These are phyloP conservation scores for Neophaeococcomyces mojaviensis DNA, from an alignment of 2,329 filamentous ascomycete species.

Conservation along the genomic window DNA sequence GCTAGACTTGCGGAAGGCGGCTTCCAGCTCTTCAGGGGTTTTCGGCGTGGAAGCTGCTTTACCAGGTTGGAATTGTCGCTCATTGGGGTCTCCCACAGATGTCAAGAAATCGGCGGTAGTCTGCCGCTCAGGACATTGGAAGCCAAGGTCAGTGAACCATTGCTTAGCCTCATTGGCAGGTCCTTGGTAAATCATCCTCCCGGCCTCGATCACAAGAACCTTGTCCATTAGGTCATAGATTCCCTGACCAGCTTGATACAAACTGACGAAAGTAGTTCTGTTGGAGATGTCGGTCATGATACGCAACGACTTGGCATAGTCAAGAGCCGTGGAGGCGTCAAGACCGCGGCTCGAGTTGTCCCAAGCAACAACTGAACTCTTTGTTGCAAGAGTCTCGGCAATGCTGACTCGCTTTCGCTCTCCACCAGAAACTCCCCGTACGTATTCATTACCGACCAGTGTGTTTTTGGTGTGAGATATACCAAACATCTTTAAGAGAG, in stretches of 20 bases:
- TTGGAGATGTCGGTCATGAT: constrained; percentile 71
- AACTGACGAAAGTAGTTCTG: constrained; percentile 61
- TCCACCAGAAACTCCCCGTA: constrained; percentile 69
- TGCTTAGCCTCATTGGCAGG: constrained; percentile 52
- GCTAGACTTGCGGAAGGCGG: constrained; percentile 57
- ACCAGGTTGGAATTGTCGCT: constrained; percentile 60
- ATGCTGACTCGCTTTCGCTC: constrained; percentile 76
- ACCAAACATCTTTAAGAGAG: constrained; percentile 69
- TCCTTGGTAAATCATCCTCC: constrained; percentile 62
- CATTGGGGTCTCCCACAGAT: constrained; percentile 64
- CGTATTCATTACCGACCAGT: constrained; percentile 64
- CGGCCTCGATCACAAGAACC: constrained; percentile 67
- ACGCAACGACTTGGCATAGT: constrained; percentile 63
- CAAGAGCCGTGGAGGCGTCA: constrained; percentile 69
- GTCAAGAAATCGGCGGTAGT: constrained; percentile 75
- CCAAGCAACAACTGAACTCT: constrained; percentile 67
- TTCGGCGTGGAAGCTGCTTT: constrained; percentile 61
- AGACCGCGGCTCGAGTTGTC: constrained; percentile 76
- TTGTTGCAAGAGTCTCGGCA: constrained; percentile 67
- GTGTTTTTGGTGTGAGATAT: constrained; percentile 70
- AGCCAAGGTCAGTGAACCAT: constrained; percentile 62
- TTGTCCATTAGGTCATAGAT: constrained; percentile 73
- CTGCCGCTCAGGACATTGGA: constrained; percentile 51
- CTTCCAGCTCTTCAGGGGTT: constrained; percentile 60
- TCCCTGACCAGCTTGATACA: constrained; percentile 64